These are phyloP conservation scores for Pleurotus pulmonarius DNA, from an alignment of 768 basidiomycete genomes.

Conservation along the genomic window DNA sequence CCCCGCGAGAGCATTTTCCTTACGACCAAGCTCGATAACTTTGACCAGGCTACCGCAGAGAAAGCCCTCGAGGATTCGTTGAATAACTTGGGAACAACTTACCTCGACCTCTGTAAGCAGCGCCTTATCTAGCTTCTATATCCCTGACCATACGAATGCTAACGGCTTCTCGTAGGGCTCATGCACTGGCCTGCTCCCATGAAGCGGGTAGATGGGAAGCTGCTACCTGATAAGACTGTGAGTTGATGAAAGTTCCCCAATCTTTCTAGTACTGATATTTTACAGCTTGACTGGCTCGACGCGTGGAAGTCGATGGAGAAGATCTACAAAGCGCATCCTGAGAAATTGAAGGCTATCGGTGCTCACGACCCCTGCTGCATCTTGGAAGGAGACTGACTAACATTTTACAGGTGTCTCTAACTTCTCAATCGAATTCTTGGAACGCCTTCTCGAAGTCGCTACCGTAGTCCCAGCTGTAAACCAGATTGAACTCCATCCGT, in stretches of 20 bases:
- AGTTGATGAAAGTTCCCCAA: background rate
- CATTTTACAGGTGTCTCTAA: constrained; percentile 55
- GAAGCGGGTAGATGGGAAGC: constrained; percentile 1
- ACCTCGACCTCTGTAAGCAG: constrained; percentile 72
- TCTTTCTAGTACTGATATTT: background rate
- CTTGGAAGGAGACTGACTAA: background rate
- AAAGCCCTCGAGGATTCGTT: constrained; percentile 71
- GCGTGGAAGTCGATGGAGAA: constrained; percentile 81
- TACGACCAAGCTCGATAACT: constrained; percentile 69
- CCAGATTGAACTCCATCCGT: constrained; percentile 79
- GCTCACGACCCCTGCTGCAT: constrained; percentile 2
- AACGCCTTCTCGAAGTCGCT: constrained; percentile 53
- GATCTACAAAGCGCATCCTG: constrained; percentile 57
- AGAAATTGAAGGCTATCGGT: constrained; percentile 80
- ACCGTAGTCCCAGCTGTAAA: constrained; percentile 71
- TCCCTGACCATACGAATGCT: background rate
- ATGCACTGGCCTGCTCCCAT: constrained; percentile 74
- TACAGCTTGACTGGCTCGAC: constrained; percentile 59
- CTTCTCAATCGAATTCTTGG: constrained; percentile 61
- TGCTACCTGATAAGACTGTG: constrained; percentile 3
- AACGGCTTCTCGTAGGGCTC: constrained; percentile 40
- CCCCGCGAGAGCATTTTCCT: constrained; percentile 45
- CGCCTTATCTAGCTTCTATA: background rate
- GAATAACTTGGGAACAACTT: constrained; percentile 62
- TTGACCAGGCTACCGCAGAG: constrained; percentile 54